Percentiles rank a stretch among this genome's conserved stretches.
phyloP scores from a whole-genome alignment of 192 early-diverging fungal species.

The Gamsiella multidivaricata region DNA sequence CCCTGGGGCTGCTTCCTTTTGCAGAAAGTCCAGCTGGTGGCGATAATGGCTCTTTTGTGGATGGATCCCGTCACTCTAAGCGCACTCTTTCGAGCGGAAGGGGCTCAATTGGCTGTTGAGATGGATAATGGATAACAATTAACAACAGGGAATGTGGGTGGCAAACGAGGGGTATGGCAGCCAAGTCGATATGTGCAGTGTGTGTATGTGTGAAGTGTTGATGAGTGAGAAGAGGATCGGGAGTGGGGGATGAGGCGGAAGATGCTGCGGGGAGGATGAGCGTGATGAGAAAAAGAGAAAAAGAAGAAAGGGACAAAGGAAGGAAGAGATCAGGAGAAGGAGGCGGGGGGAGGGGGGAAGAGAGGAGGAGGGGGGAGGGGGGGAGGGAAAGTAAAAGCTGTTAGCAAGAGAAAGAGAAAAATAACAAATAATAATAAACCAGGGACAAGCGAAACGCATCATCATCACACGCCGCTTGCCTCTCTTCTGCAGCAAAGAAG shows the following conservation, averaged over 20 bases:
- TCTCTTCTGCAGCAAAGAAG: background rate
- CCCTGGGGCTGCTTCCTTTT: too few species aligned
- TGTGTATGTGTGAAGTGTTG: too few species aligned
- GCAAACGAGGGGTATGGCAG: too few species aligned
- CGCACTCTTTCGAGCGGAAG: too few species aligned
- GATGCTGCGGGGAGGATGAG: background rate
- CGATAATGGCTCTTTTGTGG: too few species aligned
- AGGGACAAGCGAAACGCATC: conserved; percentile 17
- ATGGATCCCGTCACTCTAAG: too few species aligned
- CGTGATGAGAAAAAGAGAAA: background rate
- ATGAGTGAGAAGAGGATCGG: background rate
- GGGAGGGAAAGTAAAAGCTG: background rate
- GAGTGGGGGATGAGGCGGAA: background rate
- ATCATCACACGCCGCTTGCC: background rate
- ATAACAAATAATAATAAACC: conserved; percentile 5
- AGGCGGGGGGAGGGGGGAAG: background rate
- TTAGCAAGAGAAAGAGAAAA: background rate
- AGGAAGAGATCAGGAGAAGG: background rate
- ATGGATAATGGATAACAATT: too few species aligned
- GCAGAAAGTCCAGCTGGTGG: too few species aligned
- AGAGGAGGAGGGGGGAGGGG: background rate
- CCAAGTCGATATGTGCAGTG: too few species aligned
- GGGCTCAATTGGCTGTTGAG: too few species aligned
- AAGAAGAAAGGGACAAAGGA: background rate
- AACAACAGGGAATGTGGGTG: too few species aligned